Base-by-base conservation (phyloP, 106 monocot genomes). In the Dendrobium catenatum region DNA sequence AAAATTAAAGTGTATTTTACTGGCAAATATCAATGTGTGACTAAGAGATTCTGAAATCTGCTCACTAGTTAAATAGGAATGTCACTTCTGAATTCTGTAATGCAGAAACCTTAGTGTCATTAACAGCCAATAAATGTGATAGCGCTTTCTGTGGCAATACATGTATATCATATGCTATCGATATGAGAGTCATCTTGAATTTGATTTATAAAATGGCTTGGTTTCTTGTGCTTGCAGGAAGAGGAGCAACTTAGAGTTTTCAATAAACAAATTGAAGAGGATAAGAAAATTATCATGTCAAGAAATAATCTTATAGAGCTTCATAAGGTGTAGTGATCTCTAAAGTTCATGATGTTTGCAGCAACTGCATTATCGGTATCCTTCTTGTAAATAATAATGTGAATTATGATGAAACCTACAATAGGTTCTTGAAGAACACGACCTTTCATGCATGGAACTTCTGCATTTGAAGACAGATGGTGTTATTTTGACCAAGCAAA, bases 261-360 rank as follows among this genome's bases (percentile, higher is more conserved):
- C 81, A 85, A 86, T 80, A 97, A 92, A 37, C 37, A 37, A 37
- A 37, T 37, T 37, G 37, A 37, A 37, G 37, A 37, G 37, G 37
- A 37, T 37, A 58, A 82, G 77, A 94, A 68, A 83, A 94, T 97
- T 59, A 88, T 94, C 64, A 86, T 88, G 78, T 89, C 91, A 79
- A 96, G 96, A 72, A 89, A 82, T 80, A 97, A 94, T 79, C 82
- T 97, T 84, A 84, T 88, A 81, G 91, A 93, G 81, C 87, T 96
- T 29, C 89, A 94, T 31, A 92, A 90, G 96, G 96, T 94, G 68
- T 79, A 61, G 24, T 33, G 26, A 26, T 67, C 77, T 33, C 46
- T 78, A 46, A n/a, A 41, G 33, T 67, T 77, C 31, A 11, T 68
- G 48, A 47, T 77, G 18, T 44, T 49, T 27, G 54, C 43, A 42